Conservation (phyloP, 768 basidiomycete genomes). For the Naganishia onofrii region DNA sequence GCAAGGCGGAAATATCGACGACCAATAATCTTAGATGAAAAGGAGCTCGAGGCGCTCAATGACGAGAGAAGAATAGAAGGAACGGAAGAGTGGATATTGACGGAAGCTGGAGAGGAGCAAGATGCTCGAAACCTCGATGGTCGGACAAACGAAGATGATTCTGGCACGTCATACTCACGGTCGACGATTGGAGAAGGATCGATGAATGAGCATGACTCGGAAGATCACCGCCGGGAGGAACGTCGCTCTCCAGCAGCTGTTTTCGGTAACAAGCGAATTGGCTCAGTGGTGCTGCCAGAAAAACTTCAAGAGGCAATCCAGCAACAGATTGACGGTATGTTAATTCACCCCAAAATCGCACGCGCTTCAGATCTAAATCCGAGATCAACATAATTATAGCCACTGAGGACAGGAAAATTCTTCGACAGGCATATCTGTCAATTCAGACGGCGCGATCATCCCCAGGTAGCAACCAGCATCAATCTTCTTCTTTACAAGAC, state of each 20-base stretch:
- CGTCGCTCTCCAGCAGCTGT: slow-evolving; percentile 76
- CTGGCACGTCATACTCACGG: background rate
- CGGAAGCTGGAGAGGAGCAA: slow-evolving; percentile 9
- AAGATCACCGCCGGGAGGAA: slow-evolving; percentile 48
- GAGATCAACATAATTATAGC: slow-evolving; percentile 16
- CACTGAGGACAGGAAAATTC: slow-evolving; percentile 30
- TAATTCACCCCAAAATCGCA: too few species aligned
- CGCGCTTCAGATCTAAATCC: background rate
- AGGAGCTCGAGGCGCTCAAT: slow-evolving; percentile 15
- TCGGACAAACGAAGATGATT: background rate
- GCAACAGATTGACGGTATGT: slow-evolving; percentile 59
- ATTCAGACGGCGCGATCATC: slow-evolving; percentile 1
- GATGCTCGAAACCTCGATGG: background rate
- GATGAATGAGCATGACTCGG: slow-evolving; percentile 40
- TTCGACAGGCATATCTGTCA: slow-evolving; percentile 39
- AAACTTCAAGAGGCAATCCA: slow-evolving; percentile 70
- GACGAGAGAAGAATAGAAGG: background rate
- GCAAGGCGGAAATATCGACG: slow-evolving; percentile 3
- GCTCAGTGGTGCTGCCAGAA: slow-evolving; percentile 67
- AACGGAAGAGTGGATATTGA: slow-evolving; percentile 11
- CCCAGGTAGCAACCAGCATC: background rate
- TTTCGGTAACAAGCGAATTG: slow-evolving; percentile 72
- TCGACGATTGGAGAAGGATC: background rate
- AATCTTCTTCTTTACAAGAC: slow-evolving; percentile 21
- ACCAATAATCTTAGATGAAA: slow-evolving; percentile 14